These are phyloP conservation scores for Colletotrichum shisoi DNA, from an alignment of 2,329 filamentous ascomycete genomes.

Conservation along the genomic window DNA sequence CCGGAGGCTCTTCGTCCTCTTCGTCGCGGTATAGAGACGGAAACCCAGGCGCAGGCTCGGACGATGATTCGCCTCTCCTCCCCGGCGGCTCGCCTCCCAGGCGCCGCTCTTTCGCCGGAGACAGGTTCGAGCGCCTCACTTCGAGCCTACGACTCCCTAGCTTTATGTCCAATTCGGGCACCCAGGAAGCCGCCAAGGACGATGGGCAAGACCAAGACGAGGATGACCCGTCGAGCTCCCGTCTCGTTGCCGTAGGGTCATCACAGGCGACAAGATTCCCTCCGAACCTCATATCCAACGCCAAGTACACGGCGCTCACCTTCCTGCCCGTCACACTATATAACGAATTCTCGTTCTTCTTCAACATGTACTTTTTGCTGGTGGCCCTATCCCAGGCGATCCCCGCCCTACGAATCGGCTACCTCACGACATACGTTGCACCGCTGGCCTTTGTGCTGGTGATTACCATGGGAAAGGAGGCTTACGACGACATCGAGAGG, in stretches of 20 bases:
- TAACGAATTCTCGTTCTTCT: slow-evolving; percentile 99
- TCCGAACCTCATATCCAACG: slow-evolving; percentile 91
- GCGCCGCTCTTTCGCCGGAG: slow-evolving; percentile 52
- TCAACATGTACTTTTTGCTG: slow-evolving; percentile 98
- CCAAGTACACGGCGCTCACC: slow-evolving; percentile 94
- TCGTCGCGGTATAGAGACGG: slow-evolving; percentile 66
- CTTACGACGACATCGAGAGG: slow-evolving; percentile 88
- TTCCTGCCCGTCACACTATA: slow-evolving; percentile 95
- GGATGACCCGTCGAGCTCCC: slow-evolving; percentile 73
- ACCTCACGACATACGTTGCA: slow-evolving; percentile 91
- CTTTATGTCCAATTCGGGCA: slow-evolving; percentile 63
- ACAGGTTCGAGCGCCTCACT: slow-evolving; percentile 55
- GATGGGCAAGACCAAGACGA: slow-evolving; percentile 61
- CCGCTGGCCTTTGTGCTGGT: slow-evolving; percentile 89
- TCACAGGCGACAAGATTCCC: slow-evolving; percentile 79
- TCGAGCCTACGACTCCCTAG: slow-evolving; percentile 70
- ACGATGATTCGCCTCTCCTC: slow-evolving; percentile 78
- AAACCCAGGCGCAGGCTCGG: slow-evolving; percentile 53
- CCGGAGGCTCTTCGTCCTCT: slow-evolving; percentile 60
- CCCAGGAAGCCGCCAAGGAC: slow-evolving; percentile 48
- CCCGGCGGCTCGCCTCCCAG: slow-evolving; percentile 51
- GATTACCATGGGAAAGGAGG: slow-evolving; percentile 95
- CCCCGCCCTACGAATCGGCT: slow-evolving; percentile 87
- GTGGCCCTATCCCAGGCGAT: slow-evolving; percentile 95
- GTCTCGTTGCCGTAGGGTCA: slow-evolving; percentile 78